Evolutionary conservation across 768 basidiomycete genomes (phyloP), one percentile per base, ranked within the genome.

Genomic region (Artomyces pyxidatus): DNA sequence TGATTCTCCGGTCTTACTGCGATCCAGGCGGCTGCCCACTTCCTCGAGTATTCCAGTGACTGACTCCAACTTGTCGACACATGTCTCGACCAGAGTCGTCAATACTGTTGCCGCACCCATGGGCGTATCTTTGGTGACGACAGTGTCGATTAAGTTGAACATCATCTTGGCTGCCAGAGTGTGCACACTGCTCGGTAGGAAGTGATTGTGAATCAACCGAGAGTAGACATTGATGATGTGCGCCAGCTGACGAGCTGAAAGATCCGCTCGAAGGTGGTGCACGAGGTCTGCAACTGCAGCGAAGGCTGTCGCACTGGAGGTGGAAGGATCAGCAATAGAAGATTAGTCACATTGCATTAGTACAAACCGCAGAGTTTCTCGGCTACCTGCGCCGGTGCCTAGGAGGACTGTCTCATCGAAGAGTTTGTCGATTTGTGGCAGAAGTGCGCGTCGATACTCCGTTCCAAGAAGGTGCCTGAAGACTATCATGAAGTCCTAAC

Each of bases 141-240:
- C 83, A 40, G 81, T 77, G 48, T 98, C 96, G 37, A 88, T 77
- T 42, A 96, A 75, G 53, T 87, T 88, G 60, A 92, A 87, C 63
- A 97, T 83, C 69, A 96, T 83, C 66, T 97, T 98, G 45, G 87
- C 85, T 55, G 88, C 90, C 62, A 97, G 75, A 11, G 88, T 89
- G 60, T 97, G 93, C 28, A 94, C 79, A 48, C 78, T 82, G 57
- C 77, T 82, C 8, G 80, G 75, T 40, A 94, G 76, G 17, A 87
- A 81, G 2, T 88, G 78, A 61, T 96, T 92, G 67, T 97, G 95
- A 43, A 96, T 78, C 60, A 90, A 81, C 42, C 83, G 81, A 1
- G 92, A 88, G 63, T 89, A 96, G 46, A 88, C 79, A 58, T 86
- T 81, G 22, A 92, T 81, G 49, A 95, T 80, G 16, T 80, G 78